phyloP scores from a whole-genome alignment of 257 asterid genomes.

The Euphrasia confusa region DNA sequence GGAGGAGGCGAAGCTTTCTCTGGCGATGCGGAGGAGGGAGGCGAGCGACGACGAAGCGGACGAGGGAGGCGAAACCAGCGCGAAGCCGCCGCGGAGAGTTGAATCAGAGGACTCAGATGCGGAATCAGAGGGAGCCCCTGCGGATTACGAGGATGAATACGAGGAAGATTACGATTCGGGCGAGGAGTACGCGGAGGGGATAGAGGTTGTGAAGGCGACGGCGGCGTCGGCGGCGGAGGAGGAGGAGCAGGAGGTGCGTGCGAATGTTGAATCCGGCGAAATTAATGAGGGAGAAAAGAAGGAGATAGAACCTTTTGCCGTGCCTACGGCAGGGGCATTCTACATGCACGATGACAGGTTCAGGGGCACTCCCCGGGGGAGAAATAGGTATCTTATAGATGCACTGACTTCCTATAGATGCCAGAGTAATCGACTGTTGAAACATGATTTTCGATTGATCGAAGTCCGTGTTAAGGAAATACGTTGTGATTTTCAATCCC shows the following conservation, averaged over 20 bases:
- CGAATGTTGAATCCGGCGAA: conserved; percentile 24
- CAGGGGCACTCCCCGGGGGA: conserved; percentile 71
- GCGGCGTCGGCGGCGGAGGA: conserved; percentile 13
- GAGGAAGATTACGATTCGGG: conserved; percentile 49
- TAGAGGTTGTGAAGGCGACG: conserved; percentile 28
- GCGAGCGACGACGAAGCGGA: conserved; percentile 87
- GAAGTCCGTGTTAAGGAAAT: too few relatives aligned
- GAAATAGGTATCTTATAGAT: conserved; percentile 52
- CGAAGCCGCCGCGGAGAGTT: conserved; percentile 30
- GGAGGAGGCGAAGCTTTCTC: conserved; percentile 79
- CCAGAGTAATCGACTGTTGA: neutral
- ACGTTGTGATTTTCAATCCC: neutral
- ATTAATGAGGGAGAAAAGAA: conserved; percentile 55
- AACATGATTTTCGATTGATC: neutral
- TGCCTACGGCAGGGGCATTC: conserved; percentile 99
- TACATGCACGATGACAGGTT: conserved; percentile 99
- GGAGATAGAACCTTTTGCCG: conserved; percentile 84
- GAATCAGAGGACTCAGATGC: conserved; percentile 55
- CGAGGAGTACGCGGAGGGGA: conserved; percentile 55
- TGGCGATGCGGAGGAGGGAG: conserved; percentile 84
- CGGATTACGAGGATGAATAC: conserved; percentile 48
- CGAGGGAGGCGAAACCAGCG: conserved; percentile 32
- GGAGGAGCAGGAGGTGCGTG: conserved; percentile 17
- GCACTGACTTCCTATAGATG: neutral
- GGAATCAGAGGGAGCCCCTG: conserved; percentile 77